Conservation (phyloP, 306 rosid species). For the Urtica urens region DNA sequence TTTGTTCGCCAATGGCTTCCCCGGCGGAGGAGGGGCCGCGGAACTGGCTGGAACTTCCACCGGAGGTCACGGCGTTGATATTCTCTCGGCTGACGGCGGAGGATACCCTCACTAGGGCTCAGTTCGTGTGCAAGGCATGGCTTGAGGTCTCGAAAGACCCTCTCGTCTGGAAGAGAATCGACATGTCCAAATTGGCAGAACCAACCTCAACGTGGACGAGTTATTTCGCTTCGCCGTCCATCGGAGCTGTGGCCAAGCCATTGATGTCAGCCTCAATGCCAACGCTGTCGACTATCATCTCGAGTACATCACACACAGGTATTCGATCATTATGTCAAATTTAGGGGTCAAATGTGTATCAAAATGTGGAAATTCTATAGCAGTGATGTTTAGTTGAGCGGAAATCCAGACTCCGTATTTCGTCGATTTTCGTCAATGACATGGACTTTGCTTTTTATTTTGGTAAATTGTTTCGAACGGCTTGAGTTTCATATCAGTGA, state of each 20-base stretch:
- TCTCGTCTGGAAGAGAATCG: conserved; percentile 35
- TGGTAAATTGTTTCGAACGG: background rate
- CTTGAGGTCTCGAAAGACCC: conserved; percentile 46
- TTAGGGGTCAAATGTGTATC: no score
- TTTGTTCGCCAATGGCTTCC: no score
- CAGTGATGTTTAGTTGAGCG: no score
- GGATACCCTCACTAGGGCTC: conserved; percentile 27
- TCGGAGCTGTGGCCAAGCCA: conserved; percentile 33
- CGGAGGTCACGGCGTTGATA: conserved; percentile 29
- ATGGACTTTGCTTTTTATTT: background rate
- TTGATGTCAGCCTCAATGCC: conserved; percentile 28
- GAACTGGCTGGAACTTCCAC: conserved; percentile 50
- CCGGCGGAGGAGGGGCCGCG: no score
- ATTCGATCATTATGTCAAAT: no score
- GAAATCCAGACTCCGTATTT: no score
- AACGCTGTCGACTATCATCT: conserved; percentile 36
- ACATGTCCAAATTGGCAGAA: conserved; percentile 22
- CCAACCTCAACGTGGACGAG: background rate
- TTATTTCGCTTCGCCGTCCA: conserved; percentile 40
- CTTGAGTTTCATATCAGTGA: no score
- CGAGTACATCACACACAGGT: conserved; percentile 34
- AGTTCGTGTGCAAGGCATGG: conserved; percentile 41
- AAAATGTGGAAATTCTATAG: no score
- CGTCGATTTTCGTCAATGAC: background rate
- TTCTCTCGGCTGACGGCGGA: conserved; percentile 28